These are phyloP conservation scores for Neofusicoccum umdonicola DNA, from an alignment of 2,329 filamentous ascomycete species.

Conservation along the genomic window DNA sequence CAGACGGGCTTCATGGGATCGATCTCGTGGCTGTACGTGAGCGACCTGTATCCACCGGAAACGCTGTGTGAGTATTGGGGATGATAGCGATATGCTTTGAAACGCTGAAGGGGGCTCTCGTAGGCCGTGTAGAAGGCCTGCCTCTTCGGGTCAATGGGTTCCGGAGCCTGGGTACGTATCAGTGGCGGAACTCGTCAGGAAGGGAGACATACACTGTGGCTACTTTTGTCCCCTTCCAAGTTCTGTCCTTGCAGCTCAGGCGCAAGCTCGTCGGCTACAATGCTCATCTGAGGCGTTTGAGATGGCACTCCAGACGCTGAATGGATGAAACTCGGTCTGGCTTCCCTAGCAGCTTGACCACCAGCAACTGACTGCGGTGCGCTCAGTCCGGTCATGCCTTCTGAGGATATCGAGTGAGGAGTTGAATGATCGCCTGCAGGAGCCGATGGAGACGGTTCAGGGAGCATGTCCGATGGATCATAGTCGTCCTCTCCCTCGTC, in stretches of 20 bases:
- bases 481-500: slow-evolving; percentile 23
- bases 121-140: slow-evolving; percentile 60
- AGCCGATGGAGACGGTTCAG: slow-evolving; percentile 17
- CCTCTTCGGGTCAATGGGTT: neutral
- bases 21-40: slow-evolving; percentile 93
- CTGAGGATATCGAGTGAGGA: neutral
- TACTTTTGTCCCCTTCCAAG: slow-evolving; percentile 5
- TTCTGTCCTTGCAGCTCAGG: slow-evolving; percentile 35
- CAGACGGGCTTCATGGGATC: slow-evolving; percentile 73
- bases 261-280: slow-evolving; percentile 39
- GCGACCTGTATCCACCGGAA: slow-evolving; percentile 74
- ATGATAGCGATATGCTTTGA: slow-evolving; percentile 89
- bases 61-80: slow-evolving; percentile 69
- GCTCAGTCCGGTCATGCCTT: neutral
- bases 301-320: slow-evolving; percentile 9
- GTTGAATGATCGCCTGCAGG: neutral
- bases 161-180: slow-evolving; percentile 7
- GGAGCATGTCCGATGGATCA: slow-evolving; percentile 35
- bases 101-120: slow-evolving; percentile 75
- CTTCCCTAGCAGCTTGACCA: neutral
- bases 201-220: slow-evolving; percentile 25
- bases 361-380: neutral
- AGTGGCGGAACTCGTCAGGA: slow-evolving; percentile 12
- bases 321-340: neutral
- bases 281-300: slow-evolving; percentile 21